Base-by-base conservation (phyloP, 306 rosid genomes). In the Betula pendula region DNA sequence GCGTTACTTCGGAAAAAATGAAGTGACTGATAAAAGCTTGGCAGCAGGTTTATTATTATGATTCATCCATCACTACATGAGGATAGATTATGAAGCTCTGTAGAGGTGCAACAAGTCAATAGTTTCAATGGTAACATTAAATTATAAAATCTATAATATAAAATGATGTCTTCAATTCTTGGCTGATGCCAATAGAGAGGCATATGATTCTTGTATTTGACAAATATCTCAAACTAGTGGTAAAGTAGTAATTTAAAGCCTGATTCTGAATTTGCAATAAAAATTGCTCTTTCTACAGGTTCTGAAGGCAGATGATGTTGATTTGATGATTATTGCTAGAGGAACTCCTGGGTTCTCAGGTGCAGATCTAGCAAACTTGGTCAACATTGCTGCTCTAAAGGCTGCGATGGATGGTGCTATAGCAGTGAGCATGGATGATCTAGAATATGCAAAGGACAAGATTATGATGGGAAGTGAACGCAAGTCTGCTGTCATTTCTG, bases 401-500 rank as follows among this genome's bases (percentile, higher is more conserved):
- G 98, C 97, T 71, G 95, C 97, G 7, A 94, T 92, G 95, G 94
- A 92, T 35, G 96, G 94, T 65, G 91, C 95, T 67, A 89, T 89
- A 82, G 80, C 95, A 45, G 98, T 94, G 75, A 86, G 60, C 78
- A 94, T 94, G 98, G 81, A 82, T 62, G 94, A 94, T 83, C 84
- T 94, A 44, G 98, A 94, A 83, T 90, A 80, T 84, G 98, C 97
- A 0, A 89, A 85, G 84, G 98, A 94, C 81, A 94, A 89, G 83
- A 88, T 94, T 75, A 72, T 89, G 90, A 94, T 94, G 98, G 98
- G 98, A 84, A 94, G 89, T 76, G 97, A 92, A 72, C 95, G 96
- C 24, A 92, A 94, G 73, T 92, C 98, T 0, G 96, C 96, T 8
- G 87, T 89, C 52, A 89, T 90, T 82, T 88, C 96, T 52, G 93